These are phyloP conservation scores for Acanthochlamys bracteata DNA, from an alignment of 106 monocot species.

Conservation along the genomic window DNA sequence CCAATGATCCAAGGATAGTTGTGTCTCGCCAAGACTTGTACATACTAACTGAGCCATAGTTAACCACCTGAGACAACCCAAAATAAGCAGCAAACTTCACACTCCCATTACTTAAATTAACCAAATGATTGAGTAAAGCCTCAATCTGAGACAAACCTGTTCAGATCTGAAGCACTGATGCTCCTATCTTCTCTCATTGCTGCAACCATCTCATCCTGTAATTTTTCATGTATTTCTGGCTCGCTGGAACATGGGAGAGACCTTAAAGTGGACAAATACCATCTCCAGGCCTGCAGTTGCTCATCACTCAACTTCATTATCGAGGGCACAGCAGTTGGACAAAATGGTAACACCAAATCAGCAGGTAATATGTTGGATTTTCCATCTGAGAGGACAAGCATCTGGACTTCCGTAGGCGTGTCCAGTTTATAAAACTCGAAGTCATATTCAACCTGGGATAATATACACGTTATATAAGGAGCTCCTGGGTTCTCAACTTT, in stretches of 20 bases:
- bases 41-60: conserved; percentile 79
- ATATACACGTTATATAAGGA: neutral
- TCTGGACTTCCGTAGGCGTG: conserved; percentile 72
- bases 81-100: conserved; percentile 48
- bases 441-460: conserved; percentile 87
- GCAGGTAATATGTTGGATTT: conserved; percentile 93
- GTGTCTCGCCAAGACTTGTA: conserved; percentile 62
- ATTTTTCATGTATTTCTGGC: conserved; percentile 49
- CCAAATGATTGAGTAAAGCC: neutral
- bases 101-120: neutral
- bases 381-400: conserved; percentile 71
- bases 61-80: conserved; percentile 44
- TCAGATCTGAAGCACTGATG: conserved; percentile 52
- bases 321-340: conserved; percentile 25
- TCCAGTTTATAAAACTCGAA: conserved; percentile 87
- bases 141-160: conserved; percentile 36
- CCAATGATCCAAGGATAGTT: conserved; percentile 67
- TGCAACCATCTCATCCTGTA: conserved; percentile 78
- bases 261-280: conserved; percentile 71
- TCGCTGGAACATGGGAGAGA: conserved; percentile 54
- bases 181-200: conserved; percentile 63
- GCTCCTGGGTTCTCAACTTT: neutral
- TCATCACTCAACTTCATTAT: conserved; percentile 19
- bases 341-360: conserved; percentile 70
- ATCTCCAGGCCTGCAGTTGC: conserved; percentile 78